Base-by-base conservation (phyloP, 805 yeast genomes). In the Metschnikowia bowlesiae region DNA sequence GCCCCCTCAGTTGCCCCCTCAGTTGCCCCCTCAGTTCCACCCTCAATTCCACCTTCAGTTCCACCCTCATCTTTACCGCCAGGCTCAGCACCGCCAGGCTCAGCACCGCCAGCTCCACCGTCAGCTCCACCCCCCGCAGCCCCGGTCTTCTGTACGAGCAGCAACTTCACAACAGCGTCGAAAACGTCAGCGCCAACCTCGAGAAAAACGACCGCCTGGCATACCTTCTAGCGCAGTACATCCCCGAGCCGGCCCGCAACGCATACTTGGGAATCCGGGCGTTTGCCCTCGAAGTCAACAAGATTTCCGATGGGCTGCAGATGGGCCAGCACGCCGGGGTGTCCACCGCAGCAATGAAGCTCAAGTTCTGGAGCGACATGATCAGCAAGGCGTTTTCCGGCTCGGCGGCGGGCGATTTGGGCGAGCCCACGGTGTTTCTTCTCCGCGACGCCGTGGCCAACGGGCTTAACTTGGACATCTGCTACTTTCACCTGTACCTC, bases 331-430 rank as follows among this genome's bases (percentile, higher is more conserved):
- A 56, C 43, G 62, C 66, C 52, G 73, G 77, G 34, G 44, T 69
- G 9, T 68, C 78, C 35, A 72, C 79, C 0, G 62, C 65, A 33
- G 77, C 76, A 64, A 50, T 87, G 61, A 82, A 86, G 59, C 80
- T 86, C 62, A 82, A 83, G 57, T 86, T 85, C 64, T 89, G 96
- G 96, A 75, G 81, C 53, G 86, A 85, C 46, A 71, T 79, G 51
- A 51, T 88, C 6, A 71, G 74, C 36, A 74, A 72, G 51, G 71
- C 82, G 7, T 75, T 76, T 53, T 51, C 63, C 35, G 70, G 66
- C 13, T 58, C 67, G 40, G 4, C 36, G 11, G 10, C 39, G 16
- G 67, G 69, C 44, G 57, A 55, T 10, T 68, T 81, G 13, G 82
- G 81, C 0, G 89, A 84, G 56, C 92, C 95, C 1, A 78, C 82